Percentiles rank a stretch among this genome's conserved stretches.
phyloP scores from a whole-genome alignment of 148 eudicot species.

The Rhododendron molle region DNA sequence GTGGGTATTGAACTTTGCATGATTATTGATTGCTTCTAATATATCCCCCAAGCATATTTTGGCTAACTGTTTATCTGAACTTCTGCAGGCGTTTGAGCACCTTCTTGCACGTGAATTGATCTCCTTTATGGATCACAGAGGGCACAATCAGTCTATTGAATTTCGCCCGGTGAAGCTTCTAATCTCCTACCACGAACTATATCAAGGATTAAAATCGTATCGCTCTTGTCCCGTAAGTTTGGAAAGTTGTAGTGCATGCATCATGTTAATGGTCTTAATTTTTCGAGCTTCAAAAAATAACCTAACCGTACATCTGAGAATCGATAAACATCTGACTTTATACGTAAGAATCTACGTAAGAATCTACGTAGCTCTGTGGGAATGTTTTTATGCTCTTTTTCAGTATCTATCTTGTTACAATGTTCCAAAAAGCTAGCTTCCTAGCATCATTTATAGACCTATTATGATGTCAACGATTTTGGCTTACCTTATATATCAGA shows the following conservation, averaged over 20 bases:
- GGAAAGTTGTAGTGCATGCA: not conserved
- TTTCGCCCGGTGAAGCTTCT: slow-evolving; percentile 82
- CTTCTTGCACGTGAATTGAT: slow-evolving; percentile 65
- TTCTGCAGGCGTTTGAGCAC: slow-evolving; percentile 83
- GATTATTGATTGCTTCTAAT: not conserved
- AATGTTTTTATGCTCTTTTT: not conserved
- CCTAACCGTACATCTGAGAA: not conserved
- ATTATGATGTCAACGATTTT: not conserved
- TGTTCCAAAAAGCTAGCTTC: not conserved
- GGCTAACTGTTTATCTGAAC: slow-evolving; percentile 5
- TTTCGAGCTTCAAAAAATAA: not conserved
- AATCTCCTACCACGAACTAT: slow-evolving; percentile 59
- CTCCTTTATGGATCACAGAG: slow-evolving; percentile 62
- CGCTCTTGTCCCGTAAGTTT: slow-evolving; percentile 73
- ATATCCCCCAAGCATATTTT: not conserved
- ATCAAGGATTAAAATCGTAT: slow-evolving; percentile 60
- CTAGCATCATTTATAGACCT: not conserved
- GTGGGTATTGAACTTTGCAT: slow-evolving; percentile 29
- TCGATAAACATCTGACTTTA: not conserved
- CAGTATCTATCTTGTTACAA: not conserved
- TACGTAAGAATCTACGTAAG: not conserved
- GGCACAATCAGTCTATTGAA: slow-evolving; percentile 66
- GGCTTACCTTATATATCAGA: not conserved
- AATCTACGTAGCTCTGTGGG: not conserved
- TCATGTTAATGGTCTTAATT: not conserved